Base-by-base conservation (phyloP, 805 yeast genomes). In the Candida golubevii region DNA sequence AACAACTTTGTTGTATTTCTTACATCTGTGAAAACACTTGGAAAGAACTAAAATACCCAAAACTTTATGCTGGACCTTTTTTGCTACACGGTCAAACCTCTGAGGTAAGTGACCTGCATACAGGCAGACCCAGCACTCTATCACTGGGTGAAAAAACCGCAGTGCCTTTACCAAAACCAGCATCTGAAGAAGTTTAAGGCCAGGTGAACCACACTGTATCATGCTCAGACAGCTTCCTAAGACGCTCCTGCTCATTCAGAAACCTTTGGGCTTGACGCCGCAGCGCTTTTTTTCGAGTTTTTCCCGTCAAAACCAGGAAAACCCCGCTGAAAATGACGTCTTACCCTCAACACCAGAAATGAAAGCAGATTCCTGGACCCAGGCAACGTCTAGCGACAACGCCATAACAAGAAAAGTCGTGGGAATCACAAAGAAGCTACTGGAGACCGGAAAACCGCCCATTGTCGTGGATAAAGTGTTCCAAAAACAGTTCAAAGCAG, bases 401-500 rank as follows among this genome's bases (percentile, higher is more conserved):
- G 54, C 58, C 37, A 57, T 67, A 41, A 60, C 69, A 12, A 48
- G 59, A 18, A 61, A 58, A 33, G 69, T 67, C 12, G 63, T 66
- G 41, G 67, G 65, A 13, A 60, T 68, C 54, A 62, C 74, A 35
- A 60, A 60, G 47, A 51, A 54, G 26, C 55, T 67, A 18, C 62
- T 58, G 38, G 67, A 64, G 41, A 53, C 49, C 36, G 52, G 60
- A 28, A 58, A 50, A 41, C 68, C 74, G 29, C 73, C 74, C 10
- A 52, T 68, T 26, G 56, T 59, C 30, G 62, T 71, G 26, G 61
- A 47, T 41, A 49, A 45, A 33, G 39, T 14, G 36, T 71, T 77
- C 47, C 63, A 74, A 31, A 74, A 69, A 56, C 72, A 63, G 44
- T 80, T 83, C 59, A 67, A 61, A 12, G 65, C 66, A 4, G 79